Evolutionary conservation across 176 grass and related monocot genomes (phyloP), one percentile per base, ranked within the genome.

Genomic region (Musa troglodytarum): DNA sequence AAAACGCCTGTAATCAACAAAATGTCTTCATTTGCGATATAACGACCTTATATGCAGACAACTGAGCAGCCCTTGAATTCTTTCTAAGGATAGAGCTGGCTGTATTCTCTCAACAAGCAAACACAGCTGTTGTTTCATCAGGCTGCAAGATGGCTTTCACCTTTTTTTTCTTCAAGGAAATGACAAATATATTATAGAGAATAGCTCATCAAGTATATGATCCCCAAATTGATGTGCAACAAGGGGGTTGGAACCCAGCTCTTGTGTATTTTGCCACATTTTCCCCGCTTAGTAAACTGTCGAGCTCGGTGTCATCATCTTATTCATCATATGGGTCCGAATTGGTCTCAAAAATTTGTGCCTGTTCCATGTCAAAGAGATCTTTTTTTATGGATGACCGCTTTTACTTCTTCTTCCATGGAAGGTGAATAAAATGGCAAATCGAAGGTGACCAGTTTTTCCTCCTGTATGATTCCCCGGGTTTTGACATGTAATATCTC

Each of bases 321-420:
- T 63, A 82, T 14, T 85, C 86, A 56, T 85, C 83, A 2, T 64
- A 55, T 2, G 79, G 83, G 50, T 89, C 87, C 83, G 76, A 85
- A 5, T 74, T 85, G 3, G 3, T 14, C 58, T 89, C 66, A 0
- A 89, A 53, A 6, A 80, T 25, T 22, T 85, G 10, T 1, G 68
- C 5, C 22, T 50, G 16, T 15, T 65, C 61, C 0, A 80, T 69
- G 2, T 73, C 43, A 65, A 88, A 85, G 14, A 81, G 12, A 2
- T 55, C 51, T 34, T 11, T 34, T 34, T 8, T 50, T 13, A 1
- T n/a, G 28, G 20, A 88, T 74, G 3, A 73, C 21, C 3, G 29
- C 53, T 11, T 82, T 28, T 0, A 78, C 82, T 76, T 88, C 86
- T 76, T 88, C 86, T 15, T 53, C 11, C 19, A 84, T 79, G 0